phyloP scores from a whole-genome alignment of 169 alveolate species.

The Eimeria praecox region DNA sequence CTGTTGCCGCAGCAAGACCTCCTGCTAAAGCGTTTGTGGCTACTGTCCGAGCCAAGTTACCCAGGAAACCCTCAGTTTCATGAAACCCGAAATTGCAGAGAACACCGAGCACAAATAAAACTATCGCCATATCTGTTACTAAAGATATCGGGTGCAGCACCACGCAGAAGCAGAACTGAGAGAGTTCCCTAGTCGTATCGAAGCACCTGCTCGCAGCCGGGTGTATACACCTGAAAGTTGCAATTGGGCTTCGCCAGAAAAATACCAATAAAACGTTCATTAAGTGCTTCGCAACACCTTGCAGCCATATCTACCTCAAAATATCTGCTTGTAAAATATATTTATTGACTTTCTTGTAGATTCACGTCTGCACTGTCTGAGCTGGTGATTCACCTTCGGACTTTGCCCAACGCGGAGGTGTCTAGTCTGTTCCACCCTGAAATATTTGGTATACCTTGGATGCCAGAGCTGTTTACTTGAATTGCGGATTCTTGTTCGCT shows the following conservation, averaged over 20 bases:
- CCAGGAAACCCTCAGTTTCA: background rate
- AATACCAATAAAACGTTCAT: no score
- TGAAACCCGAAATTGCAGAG: background rate
- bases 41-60: background rate
- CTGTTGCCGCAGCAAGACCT: slow-evolving; percentile 7
- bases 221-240: background rate
- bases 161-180: background rate
- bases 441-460: no score
- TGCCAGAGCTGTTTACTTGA: background rate
- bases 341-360: no score
- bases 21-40: slow-evolving; percentile 25
- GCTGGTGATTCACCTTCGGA: no score
- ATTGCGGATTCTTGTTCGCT: background rate
- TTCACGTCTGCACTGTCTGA: no score
- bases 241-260: background rate
- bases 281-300: no score
- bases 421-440: no score
- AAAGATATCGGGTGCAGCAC: background rate
- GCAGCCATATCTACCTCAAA: no score
- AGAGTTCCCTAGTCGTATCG: no score
- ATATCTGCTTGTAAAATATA: no score
- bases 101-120: background rate
- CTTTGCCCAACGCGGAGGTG: no score
- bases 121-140: background rate
- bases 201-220: no score